Evolutionary conservation across 2,329 filamentous ascomycete species (phyloP), one percentile per base, ranked within the genome.

Genomic region (Seiridium unicorne): DNA sequence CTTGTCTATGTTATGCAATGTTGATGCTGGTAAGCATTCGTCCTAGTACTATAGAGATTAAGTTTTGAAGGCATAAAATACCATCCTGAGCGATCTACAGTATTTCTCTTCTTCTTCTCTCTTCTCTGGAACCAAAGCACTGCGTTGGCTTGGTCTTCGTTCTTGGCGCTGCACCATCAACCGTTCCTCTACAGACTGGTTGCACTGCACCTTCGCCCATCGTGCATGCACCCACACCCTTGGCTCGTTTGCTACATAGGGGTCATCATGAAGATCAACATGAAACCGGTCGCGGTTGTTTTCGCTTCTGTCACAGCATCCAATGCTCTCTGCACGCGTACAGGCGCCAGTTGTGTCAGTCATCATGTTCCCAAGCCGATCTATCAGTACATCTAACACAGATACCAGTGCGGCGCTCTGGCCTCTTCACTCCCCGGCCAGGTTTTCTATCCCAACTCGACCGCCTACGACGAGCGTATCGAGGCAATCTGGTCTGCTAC

Each of bases 401-500:
- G 18, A 26, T 42, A 42, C 38, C 36, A 55, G 51, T 55, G 51
- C 18, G 31, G 38, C n/a, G 38, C 51, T 42, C 51, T 55, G 9
- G 18, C 36, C 10, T 9, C 6, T 26, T 10, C 31, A 11, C 8
- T 57, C 10, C 26, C 6, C 31, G 55, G 6, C 32, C 42, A 11
- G 9, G 44, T 57, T 48, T 57, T 34, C 42, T 47, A 47, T 26
- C 55, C 55, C 10, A 57, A 57, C 32, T 34, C 42, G 1, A 31
- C 55, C 26, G 32, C 36, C 7, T 58, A 58, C 11, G 36, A 58
- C 4, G 56, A 58, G 34, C 56, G 56, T 4, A 51, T 51, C n/a
- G 13, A n/a, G 35, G 31, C 59, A 3, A 57, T 57, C 40, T 60
- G 59, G 59, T 57, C 54, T 42, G 18, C 56, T 47, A 60, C 40